Conservation (phyloP, 768 basidiomycete species). For the Mycena crocata region DNA sequence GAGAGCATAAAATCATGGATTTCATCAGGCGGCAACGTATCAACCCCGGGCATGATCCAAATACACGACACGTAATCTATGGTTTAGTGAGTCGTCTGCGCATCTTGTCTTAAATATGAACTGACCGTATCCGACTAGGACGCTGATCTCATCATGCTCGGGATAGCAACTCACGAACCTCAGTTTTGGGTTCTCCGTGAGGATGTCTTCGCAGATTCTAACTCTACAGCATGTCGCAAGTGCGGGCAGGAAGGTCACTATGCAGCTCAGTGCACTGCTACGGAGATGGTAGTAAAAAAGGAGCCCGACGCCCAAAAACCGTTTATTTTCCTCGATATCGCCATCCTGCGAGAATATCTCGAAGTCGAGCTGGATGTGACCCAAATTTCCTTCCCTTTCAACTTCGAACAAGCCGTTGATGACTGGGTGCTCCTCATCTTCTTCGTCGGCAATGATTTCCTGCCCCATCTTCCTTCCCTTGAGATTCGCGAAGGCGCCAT, state of each 20-base stretch:
- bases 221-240: conserved; percentile 82
- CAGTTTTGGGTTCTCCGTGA: conserved; percentile 97
- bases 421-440: conserved; percentile 99
- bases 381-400: conserved; percentile 84
- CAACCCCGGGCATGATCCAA: conserved; percentile 92
- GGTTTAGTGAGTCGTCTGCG: conserved; percentile 74
- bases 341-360: conserved; percentile 95
- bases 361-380: conserved; percentile 93
- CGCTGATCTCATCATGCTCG: conserved; percentile 99
- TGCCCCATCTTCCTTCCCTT: conserved; percentile 96
- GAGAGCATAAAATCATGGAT: conserved; percentile 99
- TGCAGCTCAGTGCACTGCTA: conserved; percentile 92
- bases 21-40: conserved; percentile 91
- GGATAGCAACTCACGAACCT: conserved; percentile 98
- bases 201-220: conserved; percentile 94
- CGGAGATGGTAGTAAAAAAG: conserved; percentile 76
- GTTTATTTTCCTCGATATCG: conserved; percentile 99
- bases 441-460: conserved; percentile 99
- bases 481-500: conserved; percentile 99
- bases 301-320: conserved; percentile 86
- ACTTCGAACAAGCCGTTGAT: conserved; percentile 96
- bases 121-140: conserved; percentile 66
- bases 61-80: conserved; percentile 97
- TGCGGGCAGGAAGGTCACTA: conserved; percentile 97
- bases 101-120: conserved; percentile 21